Evolutionary conservation across 495 filamentous ascomycete genomes (phyloP).

Genomic region (Podospora tetraspora): DNA sequence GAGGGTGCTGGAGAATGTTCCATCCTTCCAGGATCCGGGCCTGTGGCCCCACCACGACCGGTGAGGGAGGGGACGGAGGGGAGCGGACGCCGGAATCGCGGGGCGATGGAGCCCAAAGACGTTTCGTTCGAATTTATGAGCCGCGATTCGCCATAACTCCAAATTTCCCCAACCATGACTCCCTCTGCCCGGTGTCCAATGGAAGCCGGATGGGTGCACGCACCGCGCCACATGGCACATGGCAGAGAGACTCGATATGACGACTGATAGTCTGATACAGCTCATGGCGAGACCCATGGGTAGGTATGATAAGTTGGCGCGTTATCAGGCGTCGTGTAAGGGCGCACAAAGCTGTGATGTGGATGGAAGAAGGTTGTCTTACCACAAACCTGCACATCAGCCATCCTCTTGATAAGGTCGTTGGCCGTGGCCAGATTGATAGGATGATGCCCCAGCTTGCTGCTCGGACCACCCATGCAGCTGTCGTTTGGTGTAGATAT

Average conservation of each 20-base stretch:
- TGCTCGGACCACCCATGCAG: background rate
- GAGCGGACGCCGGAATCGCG: constrained; percentile 10
- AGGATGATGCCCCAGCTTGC: background rate
- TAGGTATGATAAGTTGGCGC: background rate
- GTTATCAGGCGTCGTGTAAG: background rate
- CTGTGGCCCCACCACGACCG: constrained; percentile 16
- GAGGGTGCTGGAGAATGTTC: background rate
- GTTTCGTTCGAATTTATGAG: constrained; percentile 19
- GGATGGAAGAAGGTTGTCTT: background rate
- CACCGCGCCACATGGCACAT: background rate
- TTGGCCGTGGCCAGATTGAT: background rate
- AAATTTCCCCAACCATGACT: constrained; percentile 21
- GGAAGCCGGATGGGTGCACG: background rate
- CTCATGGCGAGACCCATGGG: background rate
- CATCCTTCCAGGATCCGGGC: background rate
- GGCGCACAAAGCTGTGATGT: background rate
- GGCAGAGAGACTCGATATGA: background rate
- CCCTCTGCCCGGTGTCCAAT: background rate
- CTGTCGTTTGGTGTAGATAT: background rate
- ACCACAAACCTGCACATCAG: background rate
- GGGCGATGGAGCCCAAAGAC: constrained; percentile 12
- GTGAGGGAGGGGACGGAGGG: background rate
- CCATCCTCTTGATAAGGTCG: background rate
- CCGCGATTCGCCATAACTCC: constrained; percentile 20
- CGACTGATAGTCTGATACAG: background rate